Conservation (phyloP, 495 filamentous ascomycete species). For the Aspergillus nanangensis region DNA sequence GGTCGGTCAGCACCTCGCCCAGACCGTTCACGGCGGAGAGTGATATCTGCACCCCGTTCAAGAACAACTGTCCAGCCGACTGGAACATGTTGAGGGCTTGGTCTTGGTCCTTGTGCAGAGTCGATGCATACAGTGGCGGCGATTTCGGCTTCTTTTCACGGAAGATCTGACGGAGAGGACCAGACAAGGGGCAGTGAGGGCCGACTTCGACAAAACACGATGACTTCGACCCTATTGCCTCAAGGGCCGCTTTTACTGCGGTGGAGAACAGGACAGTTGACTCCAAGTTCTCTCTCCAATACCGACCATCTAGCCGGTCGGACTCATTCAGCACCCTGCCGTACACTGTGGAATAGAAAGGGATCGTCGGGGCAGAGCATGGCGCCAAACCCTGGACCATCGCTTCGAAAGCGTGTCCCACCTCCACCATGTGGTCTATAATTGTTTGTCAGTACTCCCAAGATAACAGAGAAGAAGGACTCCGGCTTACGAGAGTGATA, state of each 20-base stretch:
- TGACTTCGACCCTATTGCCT: conserved; percentile 17
- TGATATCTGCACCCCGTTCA: conserved; percentile 16
- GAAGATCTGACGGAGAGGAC: conserved; percentile 31
- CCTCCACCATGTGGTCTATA: conserved; percentile 14
- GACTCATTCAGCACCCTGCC: conserved; percentile 10
- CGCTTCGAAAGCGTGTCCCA: conserved; percentile 6
- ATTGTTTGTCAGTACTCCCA: conserved; percentile 5
- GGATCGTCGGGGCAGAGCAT: not conserved
- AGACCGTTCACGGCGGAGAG: conserved; percentile 22
- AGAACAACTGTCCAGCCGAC: conserved; percentile 24
- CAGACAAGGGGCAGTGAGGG: conserved; percentile 37
- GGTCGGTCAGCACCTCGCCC: conserved; percentile 27
- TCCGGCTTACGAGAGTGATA: conserved; percentile 45
- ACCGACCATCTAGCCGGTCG: conserved; percentile 29
- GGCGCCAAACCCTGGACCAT: conserved; percentile 13
- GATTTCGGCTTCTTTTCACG: not conserved
- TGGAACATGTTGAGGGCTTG: conserved; percentile 14
- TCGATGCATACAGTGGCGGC: conserved; percentile 25
- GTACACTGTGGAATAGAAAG: conserved; percentile 30
- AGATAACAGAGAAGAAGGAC: conserved; percentile 9
- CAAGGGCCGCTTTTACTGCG: conserved; percentile 22
- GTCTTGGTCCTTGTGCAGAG: conserved; percentile 21
- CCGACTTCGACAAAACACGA: conserved; percentile 40
- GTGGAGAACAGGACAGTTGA: conserved; percentile 33
- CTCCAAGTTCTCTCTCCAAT: conserved; percentile 39